Evolutionary conservation across 805 yeast genomes (phyloP).

Genomic region (Metschnikowia cubensis): DNA sequence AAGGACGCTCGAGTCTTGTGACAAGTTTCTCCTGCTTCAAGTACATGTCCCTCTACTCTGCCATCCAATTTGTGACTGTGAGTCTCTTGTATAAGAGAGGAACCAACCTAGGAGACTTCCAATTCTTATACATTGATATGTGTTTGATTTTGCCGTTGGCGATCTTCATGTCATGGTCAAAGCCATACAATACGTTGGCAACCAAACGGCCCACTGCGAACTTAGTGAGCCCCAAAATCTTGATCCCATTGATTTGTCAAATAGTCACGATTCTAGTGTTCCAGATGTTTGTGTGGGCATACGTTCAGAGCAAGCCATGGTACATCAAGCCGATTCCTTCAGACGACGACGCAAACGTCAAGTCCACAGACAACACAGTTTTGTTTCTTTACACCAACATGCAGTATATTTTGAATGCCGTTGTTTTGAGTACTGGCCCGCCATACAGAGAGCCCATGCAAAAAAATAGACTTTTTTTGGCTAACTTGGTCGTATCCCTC

Average conservation of each 20-base stretch:
- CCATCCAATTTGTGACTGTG: constrained; percentile 90
- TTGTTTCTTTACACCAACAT: constrained; percentile 77
- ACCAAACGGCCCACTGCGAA: constrained; percentile 90
- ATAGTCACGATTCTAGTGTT: constrained; percentile 59
- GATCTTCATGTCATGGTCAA: constrained; percentile 96
- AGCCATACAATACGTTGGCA: constrained; percentile 59
- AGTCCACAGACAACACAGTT: constrained; percentile 85
- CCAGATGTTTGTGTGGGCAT: constrained; percentile 66
- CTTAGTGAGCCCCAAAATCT: constrained; percentile 80
- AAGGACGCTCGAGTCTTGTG: constrained; percentile 91
- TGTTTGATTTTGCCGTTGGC: constrained; percentile 91
- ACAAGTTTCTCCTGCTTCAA: constrained; percentile 96
- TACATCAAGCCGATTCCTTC: constrained; percentile 78
- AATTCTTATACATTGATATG: constrained; percentile 89
- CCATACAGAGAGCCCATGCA: constrained; percentile 82
- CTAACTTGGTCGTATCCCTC: constrained; percentile 51
- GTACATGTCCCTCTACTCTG: constrained; percentile 95
- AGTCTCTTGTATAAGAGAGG: constrained; percentile 83
- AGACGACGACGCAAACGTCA: constrained; percentile 65
- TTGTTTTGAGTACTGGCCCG: constrained; percentile 85
- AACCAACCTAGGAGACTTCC: constrained; percentile 93
- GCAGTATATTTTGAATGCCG: constrained; percentile 83
- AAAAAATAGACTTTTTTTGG: constrained; percentile 66
- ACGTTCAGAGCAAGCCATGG: constrained; percentile 63
- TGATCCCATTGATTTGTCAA: constrained; percentile 78